A percentile compares a stretch with the other conserved stretches of the same genome.
Evolutionary conservation across 495 filamentous ascomycete species (phyloP).

Genomic region (Hypoxylon lienhwacheense): DNA sequence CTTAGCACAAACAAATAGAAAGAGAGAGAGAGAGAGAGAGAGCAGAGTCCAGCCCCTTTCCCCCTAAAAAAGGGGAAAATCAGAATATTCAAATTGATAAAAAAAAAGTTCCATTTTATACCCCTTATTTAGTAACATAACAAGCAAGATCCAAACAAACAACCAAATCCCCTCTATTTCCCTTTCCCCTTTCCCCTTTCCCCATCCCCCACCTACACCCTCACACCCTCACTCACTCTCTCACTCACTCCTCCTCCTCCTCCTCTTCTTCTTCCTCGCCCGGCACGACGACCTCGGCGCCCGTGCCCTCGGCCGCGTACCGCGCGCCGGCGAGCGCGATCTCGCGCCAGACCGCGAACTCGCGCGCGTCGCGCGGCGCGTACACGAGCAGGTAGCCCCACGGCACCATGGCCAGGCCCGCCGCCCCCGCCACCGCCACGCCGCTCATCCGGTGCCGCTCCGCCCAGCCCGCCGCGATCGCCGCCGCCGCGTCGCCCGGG

Average conservation of each 20-base stretch:
- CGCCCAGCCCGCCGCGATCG: slow-evolving; percentile 40
- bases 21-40: no score
- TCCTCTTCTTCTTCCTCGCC: not conserved
- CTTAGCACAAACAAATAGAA: no score
- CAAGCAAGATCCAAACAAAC: not conserved
- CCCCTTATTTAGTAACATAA: no score
- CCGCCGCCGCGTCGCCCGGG: slow-evolving; percentile 38
- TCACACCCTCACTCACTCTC: not conserved
- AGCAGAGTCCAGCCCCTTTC: no score
- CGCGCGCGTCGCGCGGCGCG: slow-evolving; percentile 40
- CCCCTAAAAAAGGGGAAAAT: no score
- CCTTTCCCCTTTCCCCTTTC: not conserved
- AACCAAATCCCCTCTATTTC: not conserved
- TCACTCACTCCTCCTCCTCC: not conserved
- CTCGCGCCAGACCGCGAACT: slow-evolving; percentile 31
- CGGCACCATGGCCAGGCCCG: slow-evolving; percentile 17
- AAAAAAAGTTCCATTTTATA: no score
- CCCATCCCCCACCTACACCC: not conserved
- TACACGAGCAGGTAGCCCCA: slow-evolving; percentile 41
- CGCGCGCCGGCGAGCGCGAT: slow-evolving; percentile 30
- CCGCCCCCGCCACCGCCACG: slow-evolving; percentile 28
- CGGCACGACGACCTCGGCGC: slow-evolving; percentile 21
- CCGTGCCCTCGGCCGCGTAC: slow-evolving; percentile 18
- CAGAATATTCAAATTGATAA: no score
- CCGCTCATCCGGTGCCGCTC: slow-evolving; percentile 38